Evolutionary conservation across 805 yeast genomes (phyloP).

Genomic region (Candida orba): DNA sequence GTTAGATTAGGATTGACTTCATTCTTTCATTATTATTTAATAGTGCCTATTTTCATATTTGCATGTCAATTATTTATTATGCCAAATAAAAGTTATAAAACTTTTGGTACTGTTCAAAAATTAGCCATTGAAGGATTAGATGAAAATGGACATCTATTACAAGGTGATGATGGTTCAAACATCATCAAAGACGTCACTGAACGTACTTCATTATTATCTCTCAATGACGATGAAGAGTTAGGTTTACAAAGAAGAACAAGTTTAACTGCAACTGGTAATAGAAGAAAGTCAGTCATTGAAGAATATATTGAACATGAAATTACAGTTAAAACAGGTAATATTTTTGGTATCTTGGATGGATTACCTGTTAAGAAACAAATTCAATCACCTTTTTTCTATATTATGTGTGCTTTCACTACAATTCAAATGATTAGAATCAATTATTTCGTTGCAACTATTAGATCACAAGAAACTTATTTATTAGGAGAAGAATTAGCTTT

Average conservation of each 20-base stretch:
- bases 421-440: constrained; percentile 88
- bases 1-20: constrained; percentile 34
- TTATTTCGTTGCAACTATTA: constrained; percentile 86
- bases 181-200: constrained; percentile 40
- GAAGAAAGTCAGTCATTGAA: constrained; percentile 55
- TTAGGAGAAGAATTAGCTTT: constrained; percentile 48
- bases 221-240: constrained; percentile 3
- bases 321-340: constrained; percentile 42
- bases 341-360: constrained; percentile 77
- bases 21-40: constrained; percentile 61
- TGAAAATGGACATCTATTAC: constrained; percentile 50
- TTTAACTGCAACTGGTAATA: constrained; percentile 17
- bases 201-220: constrained; percentile 25
- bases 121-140: constrained; percentile 68
- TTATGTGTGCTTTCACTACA: constrained; percentile 74
- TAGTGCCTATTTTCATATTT: constrained; percentile 74
- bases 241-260: constrained; percentile 10
- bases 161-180: constrained; percentile 32
- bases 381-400: constrained; percentile 58
- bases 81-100: constrained; percentile 74
- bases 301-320: constrained; percentile 55
- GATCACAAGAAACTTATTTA: constrained; percentile 73
- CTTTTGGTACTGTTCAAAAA: constrained; percentile 59
- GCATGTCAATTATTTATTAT: constrained; percentile 68
- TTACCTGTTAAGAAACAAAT: constrained; percentile 42